Percentiles rank a stretch among this genome's conserved stretches.
Evolutionary conservation across 495 filamentous ascomycete species (phyloP).

Genomic region (Hyaloscypha finlandica): DNA sequence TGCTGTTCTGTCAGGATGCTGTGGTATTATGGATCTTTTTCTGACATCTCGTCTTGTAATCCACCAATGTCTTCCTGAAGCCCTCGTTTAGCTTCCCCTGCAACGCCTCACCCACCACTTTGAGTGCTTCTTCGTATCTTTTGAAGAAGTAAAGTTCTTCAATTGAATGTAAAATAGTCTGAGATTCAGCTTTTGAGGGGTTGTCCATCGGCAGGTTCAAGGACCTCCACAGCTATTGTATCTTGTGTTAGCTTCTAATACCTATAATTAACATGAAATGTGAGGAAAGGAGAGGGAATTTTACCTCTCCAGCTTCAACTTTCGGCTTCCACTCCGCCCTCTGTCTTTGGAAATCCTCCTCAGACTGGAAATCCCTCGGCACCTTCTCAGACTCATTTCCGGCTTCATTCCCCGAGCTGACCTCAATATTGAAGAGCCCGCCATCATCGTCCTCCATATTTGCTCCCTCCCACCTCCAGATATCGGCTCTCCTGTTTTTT

Average conservation of each 20-base stretch:
- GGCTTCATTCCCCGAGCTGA: conserved; percentile 30
- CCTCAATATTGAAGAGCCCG: conserved; percentile 28
- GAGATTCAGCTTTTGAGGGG: conserved; percentile 34
- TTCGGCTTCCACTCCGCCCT: conserved; percentile 28
- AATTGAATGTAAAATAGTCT: conserved; percentile 52
- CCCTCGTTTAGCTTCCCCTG: conserved; percentile 31
- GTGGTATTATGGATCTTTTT: conserved; percentile 11
- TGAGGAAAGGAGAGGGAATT: not conserved
- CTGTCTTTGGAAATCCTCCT: conserved; percentile 28
- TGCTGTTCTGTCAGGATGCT: not conserved
- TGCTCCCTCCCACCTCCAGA: not conserved
- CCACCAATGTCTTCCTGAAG: conserved; percentile 25
- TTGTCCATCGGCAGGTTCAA: conserved; percentile 45
- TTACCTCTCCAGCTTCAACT: conserved; percentile 30
- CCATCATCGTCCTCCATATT: conserved; percentile 32
- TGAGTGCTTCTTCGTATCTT: conserved; percentile 45
- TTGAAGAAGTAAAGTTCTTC: conserved; percentile 59
- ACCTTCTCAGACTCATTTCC: conserved; percentile 15
- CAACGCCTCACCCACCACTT: conserved; percentile 37
- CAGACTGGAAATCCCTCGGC: conserved; percentile 34
- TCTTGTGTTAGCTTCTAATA: not conserved
- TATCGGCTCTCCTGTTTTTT: not conserved
- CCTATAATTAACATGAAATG: not conserved
- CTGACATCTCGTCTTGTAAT: conserved; percentile 27
- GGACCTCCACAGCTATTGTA: conserved; percentile 42